Base-by-base conservation (phyloP, 2,329 filamentous ascomycete species). In the Penicillium polonicum region DNA sequence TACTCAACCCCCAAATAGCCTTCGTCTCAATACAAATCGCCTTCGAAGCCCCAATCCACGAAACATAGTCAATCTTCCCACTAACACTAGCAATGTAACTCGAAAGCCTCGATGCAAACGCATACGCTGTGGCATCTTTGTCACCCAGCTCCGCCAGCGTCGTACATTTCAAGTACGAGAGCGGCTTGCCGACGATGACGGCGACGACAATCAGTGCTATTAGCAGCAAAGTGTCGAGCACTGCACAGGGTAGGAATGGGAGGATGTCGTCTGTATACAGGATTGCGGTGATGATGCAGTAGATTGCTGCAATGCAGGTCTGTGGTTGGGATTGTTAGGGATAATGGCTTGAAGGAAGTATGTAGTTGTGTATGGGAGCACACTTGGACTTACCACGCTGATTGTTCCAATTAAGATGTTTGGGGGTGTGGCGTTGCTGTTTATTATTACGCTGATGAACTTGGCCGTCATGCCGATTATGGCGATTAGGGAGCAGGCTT, bases 1-100 rank as follows among this genome's bases (percentile, higher is more conserved):
- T 92, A 72, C 86, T 85, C 59, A 96, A 76, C 1, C 91, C 92
- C 92, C 92, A 96, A 64, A 94, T 85, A 17, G 89, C 85, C 82
- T 96, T 95, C 73, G 92, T 86, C 79, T 94, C 87, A 69, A 87
- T 86, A 78, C 92, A 97, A 55, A 89, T 89, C 19, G 83, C 70
- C 70, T 80, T 83, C 13, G 80, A 85, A 9, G 82, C 80, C n/a
- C 83, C 83, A 44, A 85, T 83, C 83, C 83, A 87, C 56, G 78
- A 74, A 15, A 70, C 68, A 59, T 85, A 78, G 21, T 79, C 76
- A 55, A 86, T 70, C 41, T 72, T 79, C 7, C 78, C 78, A n/a
- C 79, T 80, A 49, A 79, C 72, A 48, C 78, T 78, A 55, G 79
- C 78, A 36, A 85, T 70, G 60, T 82, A 84, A 58, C 76, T 77